Base-by-base conservation (phyloP, 2,329 filamentous ascomycete species). In the Plectosphaerella sp. region DNA sequence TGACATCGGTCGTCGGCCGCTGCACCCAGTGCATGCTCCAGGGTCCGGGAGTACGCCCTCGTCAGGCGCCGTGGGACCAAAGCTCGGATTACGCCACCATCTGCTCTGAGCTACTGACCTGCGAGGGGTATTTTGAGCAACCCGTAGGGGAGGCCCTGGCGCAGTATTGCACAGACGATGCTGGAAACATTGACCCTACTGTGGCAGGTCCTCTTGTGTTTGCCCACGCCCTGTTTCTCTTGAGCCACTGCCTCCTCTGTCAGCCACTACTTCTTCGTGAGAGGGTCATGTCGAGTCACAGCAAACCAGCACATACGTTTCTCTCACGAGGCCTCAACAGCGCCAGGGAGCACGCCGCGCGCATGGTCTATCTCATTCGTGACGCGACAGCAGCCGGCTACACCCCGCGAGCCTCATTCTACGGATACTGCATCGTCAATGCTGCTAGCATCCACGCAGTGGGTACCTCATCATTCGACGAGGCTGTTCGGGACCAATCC, bases 21-120 rank as follows among this genome's bases (percentile, higher is more conserved):
- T 48, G 47, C 47, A 48, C 47, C 14, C 47, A 48, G 18, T 41
- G 35, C 36, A 48, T 48, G 47, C 16, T 48, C 18, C 47, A 48
- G 22, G 37, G 39, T 6, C n/a, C 37, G 2, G 22, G 24, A 15
- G 33, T 15, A 8, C 47, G 47, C 15, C 47, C 47, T 14, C 47
- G 47, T 10, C 47, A 48, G 18, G 20, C 47, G n/a, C 47, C 47
- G 5, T 48, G 47, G 47, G 47, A 48, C 15, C 35, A 20, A 5
- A 41, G 20, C 20, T 48, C 47, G 1, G 47, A 48, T 20, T 48
- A 41, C 8, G 47, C 47, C 36, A 41, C 47, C 8, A 37, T 48
- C 22, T 48, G 35, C 5, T 48, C 47, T 10, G 47, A 48, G 7
- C 20, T 48, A 2, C 22, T 48, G 12, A 48, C 47, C 22, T 48